These are phyloP conservation scores for Chrysochromulina parva DNA, from an alignment of 78 protist species.

Conservation along the genomic window DNA sequence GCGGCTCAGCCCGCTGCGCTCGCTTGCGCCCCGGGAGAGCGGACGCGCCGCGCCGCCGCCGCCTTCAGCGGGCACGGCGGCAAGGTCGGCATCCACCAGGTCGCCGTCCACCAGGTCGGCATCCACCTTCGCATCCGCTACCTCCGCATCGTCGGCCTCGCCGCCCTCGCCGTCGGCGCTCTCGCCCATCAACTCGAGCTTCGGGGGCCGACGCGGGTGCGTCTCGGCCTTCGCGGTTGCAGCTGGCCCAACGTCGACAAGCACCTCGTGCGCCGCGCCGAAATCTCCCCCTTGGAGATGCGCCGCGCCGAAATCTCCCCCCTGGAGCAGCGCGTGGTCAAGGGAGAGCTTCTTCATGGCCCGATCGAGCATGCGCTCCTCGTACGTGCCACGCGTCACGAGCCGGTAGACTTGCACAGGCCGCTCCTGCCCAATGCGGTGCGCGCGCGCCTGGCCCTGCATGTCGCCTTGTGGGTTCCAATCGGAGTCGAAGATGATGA, in stretches of 20 bases:
- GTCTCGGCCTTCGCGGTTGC: too few species aligned
- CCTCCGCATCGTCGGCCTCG: not conserved
- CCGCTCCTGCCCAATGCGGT: slow-evolving; percentile 90
- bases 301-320: too few species aligned
- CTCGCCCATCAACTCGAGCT: too few species aligned
- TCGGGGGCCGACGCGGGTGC: too few species aligned
- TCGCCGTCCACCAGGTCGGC: not conserved
- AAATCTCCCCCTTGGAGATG: not conserved
- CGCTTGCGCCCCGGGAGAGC: too few species aligned
- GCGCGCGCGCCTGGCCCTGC: slow-evolving; percentile 87
- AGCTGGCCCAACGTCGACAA: too few species aligned
- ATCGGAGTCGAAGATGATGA: slow-evolving; percentile 95
- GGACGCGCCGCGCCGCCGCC: not conserved
- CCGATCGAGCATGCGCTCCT: slow-evolving; percentile 77
- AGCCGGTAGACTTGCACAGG: slow-evolving; percentile 88
- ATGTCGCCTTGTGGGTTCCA: slow-evolving; percentile 98
- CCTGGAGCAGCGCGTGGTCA: slow-evolving; percentile 69
- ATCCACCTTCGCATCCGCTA: not conserved
- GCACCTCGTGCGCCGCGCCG: too few species aligned
- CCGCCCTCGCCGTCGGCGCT: not conserved
- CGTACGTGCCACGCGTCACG: slow-evolving; percentile 75
- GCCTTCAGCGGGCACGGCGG: not conserved
- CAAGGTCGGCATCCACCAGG: not conserved
- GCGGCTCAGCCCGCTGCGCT: not conserved
- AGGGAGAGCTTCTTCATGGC: slow-evolving; percentile 84